Base-by-base conservation (phyloP, 371 early-diverging fungal species). In the Umbelopsis sp. region DNA sequence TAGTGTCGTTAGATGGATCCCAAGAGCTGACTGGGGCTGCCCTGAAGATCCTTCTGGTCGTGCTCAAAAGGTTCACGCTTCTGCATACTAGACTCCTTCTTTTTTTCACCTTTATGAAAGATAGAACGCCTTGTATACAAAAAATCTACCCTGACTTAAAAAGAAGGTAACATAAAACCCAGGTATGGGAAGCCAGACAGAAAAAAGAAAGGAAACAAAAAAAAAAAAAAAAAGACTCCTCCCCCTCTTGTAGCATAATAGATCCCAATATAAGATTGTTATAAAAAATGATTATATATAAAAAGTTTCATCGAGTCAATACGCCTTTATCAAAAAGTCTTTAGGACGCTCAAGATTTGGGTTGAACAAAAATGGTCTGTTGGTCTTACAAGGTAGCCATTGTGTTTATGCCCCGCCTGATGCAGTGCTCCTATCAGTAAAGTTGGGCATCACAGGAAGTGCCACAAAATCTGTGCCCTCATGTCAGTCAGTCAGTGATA, bases 1-100 rank as follows among this genome's bases (percentile, higher is more conserved):
- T 73, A 92, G 91, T 52, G 97, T 97, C 18, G 95, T 95, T 8
- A 80, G 96, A 71, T 98, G 98, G 98, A 92, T 97, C 72, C 98
- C 98, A 51, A 81, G 97, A 65, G 91, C 84, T 62, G 98, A 98
- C 78, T 98, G 98, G 98, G 96, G 98, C 66, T 97, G 97, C 84
- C 85, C 95, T 71, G 94, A 94, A 71, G 98, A 98, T 80, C 98
- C 98, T 62, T 95, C 95, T 44, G 98, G 98, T 72, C 92, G 98
- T 79, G 98, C 98, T 7, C 98, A 98, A 82, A 90, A 90, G 79
- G 91, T 87, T 16, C 97, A 97, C 70, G 86, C 88, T 35, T 72
- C 87, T 73, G 89, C 95, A 22, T 92, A 92, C 74, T 75, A 79
- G 8, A 72, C 76, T 32, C 65, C 12, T 7, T 41, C 12, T 41